Conservation (phyloP, 768 basidiomycete genomes). For the Lyophyllum semitale region DNA sequence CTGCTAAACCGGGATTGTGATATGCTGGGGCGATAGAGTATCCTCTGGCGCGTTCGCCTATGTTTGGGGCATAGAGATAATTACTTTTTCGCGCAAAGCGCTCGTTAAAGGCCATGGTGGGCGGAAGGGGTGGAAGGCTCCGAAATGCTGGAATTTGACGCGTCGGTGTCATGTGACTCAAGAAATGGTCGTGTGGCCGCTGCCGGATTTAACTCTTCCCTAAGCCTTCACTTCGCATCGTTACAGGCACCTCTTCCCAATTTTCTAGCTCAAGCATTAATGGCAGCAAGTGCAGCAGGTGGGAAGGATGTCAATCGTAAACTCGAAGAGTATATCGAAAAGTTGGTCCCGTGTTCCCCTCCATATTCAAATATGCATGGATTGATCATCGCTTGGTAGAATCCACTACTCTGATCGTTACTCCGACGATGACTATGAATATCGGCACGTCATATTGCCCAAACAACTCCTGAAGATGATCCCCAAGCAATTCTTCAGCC, state of each 20-base stretch:
- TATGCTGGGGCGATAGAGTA: background rate
- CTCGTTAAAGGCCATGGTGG: conserved; percentile 13
- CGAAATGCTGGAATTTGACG: background rate
- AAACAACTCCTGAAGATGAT: conserved; percentile 93
- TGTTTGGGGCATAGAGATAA: background rate
- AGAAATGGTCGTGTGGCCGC: background rate
- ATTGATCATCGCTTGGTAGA: conserved; percentile 38
- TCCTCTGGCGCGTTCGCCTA: background rate
- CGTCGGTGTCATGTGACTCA: conserved; percentile 12
- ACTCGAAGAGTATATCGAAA: conserved; percentile 79
- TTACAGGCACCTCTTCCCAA: background rate
- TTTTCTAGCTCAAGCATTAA: conserved; percentile 6
- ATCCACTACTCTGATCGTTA: conserved; percentile 93
- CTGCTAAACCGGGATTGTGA: background rate
- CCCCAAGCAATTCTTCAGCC: conserved; percentile 82
- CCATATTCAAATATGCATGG: conserved; percentile 15
- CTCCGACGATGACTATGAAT: conserved; percentile 90
- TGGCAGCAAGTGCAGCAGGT: conserved; percentile 27
- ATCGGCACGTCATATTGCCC: conserved; percentile 95
- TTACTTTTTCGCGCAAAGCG: background rate
- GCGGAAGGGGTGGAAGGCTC: background rate
- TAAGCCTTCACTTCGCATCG: background rate
- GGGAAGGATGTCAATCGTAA: conserved; percentile 47
- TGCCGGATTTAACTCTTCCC: background rate
- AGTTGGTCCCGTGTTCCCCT: conserved; percentile 40